Evolutionary conservation across 305 asterid species (phyloP), one percentile per base, ranked within the genome.

Genomic region (Vinca major): DNA sequence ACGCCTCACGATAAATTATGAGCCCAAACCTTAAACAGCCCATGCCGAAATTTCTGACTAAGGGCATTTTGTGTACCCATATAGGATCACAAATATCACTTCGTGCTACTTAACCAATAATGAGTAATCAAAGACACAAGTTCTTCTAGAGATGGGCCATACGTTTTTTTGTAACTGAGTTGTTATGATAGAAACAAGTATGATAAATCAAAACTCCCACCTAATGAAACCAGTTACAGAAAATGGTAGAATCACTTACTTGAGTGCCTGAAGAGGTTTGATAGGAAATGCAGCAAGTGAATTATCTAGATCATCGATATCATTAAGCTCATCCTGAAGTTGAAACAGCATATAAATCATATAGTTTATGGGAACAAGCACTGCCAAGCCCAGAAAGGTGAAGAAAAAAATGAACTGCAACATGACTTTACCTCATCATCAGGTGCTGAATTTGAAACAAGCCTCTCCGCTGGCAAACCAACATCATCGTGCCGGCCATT

Each of bases 221-320:
- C 17, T 47, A 70, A 71, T 56, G 43, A 65, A 16, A 21, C 41
- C 37, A 39, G 11, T 62, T 26, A 41, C 21, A 53, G 47, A 53
- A 72, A 49, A 62, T 50, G 64, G 51, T 8, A 45, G 39, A 65
- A 71, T 37, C 1, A 39, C 80, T 71, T 86, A 91, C 98, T 86
- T 88, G 81, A 91, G 96, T 66, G 96, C 98, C 80, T 83, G 89
- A 66, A 91, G 88, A 76, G 97, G 98, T 85, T 91, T 87, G 66
- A 82, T 80, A 62, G 96, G 95, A 86, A 91, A 91, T 67, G 87
- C 86, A 84, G 88, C 86, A 71, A 91, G 84, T 19, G 98, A 84
- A 71, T 77, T 68, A 79, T 85, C 95, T 86, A 91, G 75, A 72
- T 81, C 89, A 71, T 81, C 87, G 75, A 78, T 78, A 69, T 80